Conservation (phyloP, 768 basidiomycete species). For the Psilocybe cubensis region DNA sequence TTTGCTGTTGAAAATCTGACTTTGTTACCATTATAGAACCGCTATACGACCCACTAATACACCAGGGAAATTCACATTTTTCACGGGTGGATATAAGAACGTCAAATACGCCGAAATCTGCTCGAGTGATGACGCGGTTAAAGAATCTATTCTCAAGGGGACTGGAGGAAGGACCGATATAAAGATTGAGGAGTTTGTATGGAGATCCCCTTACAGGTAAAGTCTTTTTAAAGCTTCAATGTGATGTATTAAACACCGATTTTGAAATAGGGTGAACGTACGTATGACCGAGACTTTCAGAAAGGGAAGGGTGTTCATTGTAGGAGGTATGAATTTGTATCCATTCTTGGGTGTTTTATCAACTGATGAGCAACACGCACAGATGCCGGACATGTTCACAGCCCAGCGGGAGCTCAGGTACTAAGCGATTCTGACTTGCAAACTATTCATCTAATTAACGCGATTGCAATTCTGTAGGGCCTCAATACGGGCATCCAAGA, state of each 20-base stretch:
- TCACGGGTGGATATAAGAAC: constrained; percentile 16
- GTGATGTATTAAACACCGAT: neutral
- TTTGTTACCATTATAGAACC: constrained; percentile 8
- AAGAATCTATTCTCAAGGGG: constrained; percentile 23
- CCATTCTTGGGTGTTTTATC: neutral
- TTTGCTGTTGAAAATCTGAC: neutral
- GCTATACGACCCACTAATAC: constrained; percentile 18
- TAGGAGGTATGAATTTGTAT: constrained; percentile 21
- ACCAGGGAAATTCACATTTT: constrained; percentile 14
- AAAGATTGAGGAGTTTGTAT: constrained; percentile 28
- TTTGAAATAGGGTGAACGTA: constrained; percentile 13
- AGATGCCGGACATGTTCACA: constrained; percentile 38
- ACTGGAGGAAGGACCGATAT: constrained; percentile 25
- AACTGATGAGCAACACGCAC: neutral
- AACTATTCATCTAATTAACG: constrained; percentile 31
- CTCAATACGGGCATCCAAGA: constrained; percentile 31
- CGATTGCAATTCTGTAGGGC: constrained; percentile 21
- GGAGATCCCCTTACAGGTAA: constrained; percentile 33
- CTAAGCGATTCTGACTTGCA: no score
- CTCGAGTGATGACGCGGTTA: constrained; percentile 13
- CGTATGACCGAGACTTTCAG: constrained; percentile 19
- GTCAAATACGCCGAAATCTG: constrained; percentile 3
- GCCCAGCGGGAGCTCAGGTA: constrained; percentile 33
- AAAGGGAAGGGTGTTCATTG: constrained; percentile 17
- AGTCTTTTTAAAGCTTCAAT: neutral